These are phyloP conservation scores for Thielaviopsis punctulata DNA, from an alignment of 2,329 filamentous ascomycete species.

Conservation along the genomic window DNA sequence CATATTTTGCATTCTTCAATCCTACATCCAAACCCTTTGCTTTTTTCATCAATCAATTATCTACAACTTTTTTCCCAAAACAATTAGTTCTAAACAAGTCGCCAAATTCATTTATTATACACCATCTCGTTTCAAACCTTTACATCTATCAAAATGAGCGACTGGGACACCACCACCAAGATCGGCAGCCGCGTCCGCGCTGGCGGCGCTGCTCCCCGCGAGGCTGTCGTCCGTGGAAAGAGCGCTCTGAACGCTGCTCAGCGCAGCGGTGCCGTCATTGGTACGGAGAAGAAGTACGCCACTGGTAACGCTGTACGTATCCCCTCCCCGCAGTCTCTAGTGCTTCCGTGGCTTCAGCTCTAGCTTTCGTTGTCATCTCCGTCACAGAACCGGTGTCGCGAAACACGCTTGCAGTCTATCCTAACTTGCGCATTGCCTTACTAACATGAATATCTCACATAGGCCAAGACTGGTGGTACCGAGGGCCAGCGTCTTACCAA, in stretches of 20 bases:
- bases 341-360: neutral
- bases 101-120: neutral
- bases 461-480: constrained; percentile 21
- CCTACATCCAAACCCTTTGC: neutral
- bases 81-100: neutral
- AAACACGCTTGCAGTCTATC: neutral
- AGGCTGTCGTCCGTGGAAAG: constrained; percentile 80
- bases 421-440: constrained; percentile 17
- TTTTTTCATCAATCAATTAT: neutral
- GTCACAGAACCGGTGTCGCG: neutral
- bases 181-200: constrained; percentile 74
- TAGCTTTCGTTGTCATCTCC: neutral
- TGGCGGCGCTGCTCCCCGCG: constrained; percentile 48
- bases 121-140: neutral
- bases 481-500: constrained; percentile 96
- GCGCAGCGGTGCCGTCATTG: constrained; percentile 56
- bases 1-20: neutral
- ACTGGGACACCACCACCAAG: constrained; percentile 82
- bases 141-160: constrained; percentile 41
- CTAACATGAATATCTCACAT: constrained; percentile 6
- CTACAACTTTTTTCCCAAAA: neutral
- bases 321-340: neutral
- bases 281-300: constrained; percentile 81
- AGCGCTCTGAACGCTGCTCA: constrained; percentile 74
- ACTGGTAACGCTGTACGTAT: constrained; percentile 61